Evolutionary conservation across 2,329 filamentous ascomycete species (phyloP), one percentile per base, ranked within the genome.

Genomic region (Clarireedia hainanense): DNA sequence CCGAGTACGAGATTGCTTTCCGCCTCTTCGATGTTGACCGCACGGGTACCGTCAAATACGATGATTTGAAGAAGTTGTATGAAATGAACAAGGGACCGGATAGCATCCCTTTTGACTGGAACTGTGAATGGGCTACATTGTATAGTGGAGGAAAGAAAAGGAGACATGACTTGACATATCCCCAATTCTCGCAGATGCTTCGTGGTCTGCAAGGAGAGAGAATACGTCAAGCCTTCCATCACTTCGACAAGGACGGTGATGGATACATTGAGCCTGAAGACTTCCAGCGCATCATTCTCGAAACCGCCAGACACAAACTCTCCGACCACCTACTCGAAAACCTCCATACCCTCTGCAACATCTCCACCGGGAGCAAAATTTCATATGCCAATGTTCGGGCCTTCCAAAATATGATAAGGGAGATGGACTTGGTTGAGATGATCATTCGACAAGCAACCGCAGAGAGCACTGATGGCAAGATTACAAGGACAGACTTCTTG

Each of bases 1-100:
- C 94, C 71, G 94, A 99, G 75, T 99, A 99, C 75, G 91, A 97
- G 73, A 96, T 99, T 66, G 92, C 94, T 15, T 99, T 97, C 76
- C 89, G 94, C 66, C 81, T 99, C 55, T 99, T 99, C 73, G 92
- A 97, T 69, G 80, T 89, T 65, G 85, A 92, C 51, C 83, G 88
- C 59, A 88, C 84, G 20, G 94, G 94, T 59, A 81, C 81, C 49
- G 90, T 99, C 68, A 92, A 91, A 71, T 96, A 92, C 69, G 88
- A 95, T 40, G 84, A 91, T 66, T 91, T 99, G 74, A 84, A 89
- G 68, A 80, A 83, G 57, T 76, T 92, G 57, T 96, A 95, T 74
- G 88, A 92, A 73, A 77, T 85, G 65, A 95, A 95, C 80, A 95
- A 92, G 76, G 85, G 86, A n/a, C 75, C 84, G 24, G 80, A 89